A percentile compares a stretch with the other conserved stretches of the same genome.
These are phyloP conservation scores for Hypoxylon subgilvum DNA, from an alignment of 495 filamentous ascomycete species.

Conservation along the genomic window DNA sequence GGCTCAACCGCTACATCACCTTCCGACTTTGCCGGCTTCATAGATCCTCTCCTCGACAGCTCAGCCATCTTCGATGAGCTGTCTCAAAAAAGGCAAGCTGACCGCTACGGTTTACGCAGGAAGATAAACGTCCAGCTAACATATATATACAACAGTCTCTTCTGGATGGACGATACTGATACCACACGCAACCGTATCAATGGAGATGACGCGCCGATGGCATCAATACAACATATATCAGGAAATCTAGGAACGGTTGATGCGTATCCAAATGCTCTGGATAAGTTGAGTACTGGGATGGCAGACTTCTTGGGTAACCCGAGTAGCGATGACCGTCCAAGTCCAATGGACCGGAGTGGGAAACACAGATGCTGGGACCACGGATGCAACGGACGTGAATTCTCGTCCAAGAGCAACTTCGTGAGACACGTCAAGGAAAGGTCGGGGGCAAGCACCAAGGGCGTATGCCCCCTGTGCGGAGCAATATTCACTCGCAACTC, in stretches of 20 bases:
- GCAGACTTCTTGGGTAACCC: slow-evolving; percentile 31
- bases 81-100: slow-evolving; percentile 33
- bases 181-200: slow-evolving; percentile 37
- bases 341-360: slow-evolving; percentile 16
- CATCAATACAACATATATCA: slow-evolving; percentile 36
- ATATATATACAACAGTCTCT: slow-evolving; percentile 17
- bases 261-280: slow-evolving; percentile 27
- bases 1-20: slow-evolving; percentile 2
- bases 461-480: slow-evolving; percentile 82
- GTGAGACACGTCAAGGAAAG: slow-evolving; percentile 89
- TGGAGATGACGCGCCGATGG: slow-evolving; percentile 30
- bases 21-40: slow-evolving; percentile 25
- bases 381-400: slow-evolving; percentile 92
- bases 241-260: slow-evolving; percentile 22
- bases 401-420: slow-evolving; percentile 93
- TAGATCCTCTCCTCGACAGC: slow-evolving; percentile 28
- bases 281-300: slow-evolving; percentile 30
- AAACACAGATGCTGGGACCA: slow-evolving; percentile 97
- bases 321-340: slow-evolving; percentile 18
- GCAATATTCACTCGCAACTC: slow-evolving; percentile 91
- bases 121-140: slow-evolving; percentile 8
- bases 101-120: background rate
- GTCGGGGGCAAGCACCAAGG: slow-evolving; percentile 83
- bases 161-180: slow-evolving; percentile 35
- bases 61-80: slow-evolving; percentile 35